A percentile compares a stretch with the other conserved stretches of the same genome.
These are phyloP conservation scores for Gypsophila paniculata DNA, from an alignment of 179 eudicot genomes.

Conservation along the genomic window DNA sequence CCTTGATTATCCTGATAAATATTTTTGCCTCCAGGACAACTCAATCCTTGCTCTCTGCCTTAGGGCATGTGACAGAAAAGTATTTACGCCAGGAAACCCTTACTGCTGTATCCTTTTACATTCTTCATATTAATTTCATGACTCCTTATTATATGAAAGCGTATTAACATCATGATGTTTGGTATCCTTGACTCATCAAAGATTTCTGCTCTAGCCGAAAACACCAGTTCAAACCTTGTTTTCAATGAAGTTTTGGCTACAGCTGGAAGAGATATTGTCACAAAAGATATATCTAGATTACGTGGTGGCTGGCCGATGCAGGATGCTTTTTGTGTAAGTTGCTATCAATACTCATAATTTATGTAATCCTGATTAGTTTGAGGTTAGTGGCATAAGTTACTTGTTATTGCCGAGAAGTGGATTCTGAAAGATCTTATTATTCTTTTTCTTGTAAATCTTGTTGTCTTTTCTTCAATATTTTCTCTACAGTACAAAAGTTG, in stretches of 20 bases:
- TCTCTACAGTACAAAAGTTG: background rate
- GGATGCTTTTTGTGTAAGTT: constrained; percentile 89
- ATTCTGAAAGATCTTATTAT: background rate
- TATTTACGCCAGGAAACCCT: constrained; percentile 91
- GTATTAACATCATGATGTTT: background rate
- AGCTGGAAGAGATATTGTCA: constrained; percentile 85
- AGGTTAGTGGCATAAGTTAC: background rate
- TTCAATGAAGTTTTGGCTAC: constrained; percentile 85
- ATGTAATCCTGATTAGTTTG: background rate
- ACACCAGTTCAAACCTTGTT: constrained; percentile 66
- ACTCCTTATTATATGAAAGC: background rate
- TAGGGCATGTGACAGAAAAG: constrained; percentile 72
- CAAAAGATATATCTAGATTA: constrained; percentile 91
- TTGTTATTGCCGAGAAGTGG: constrained; percentile 6
- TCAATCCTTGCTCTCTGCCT: constrained; percentile 88
- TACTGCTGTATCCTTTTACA: constrained; percentile 72
- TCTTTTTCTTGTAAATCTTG: background rate
- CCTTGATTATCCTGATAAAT: constrained; percentile 17
- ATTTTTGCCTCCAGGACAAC: constrained; percentile 59
- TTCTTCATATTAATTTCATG: background rate
- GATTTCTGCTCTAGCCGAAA: constrained; percentile 88
- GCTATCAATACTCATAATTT: constrained; percentile 12
- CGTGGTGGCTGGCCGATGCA: constrained; percentile 99
- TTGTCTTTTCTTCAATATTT: background rate
- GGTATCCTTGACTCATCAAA: constrained; percentile 44